Percentiles rank a stretch among this genome's conserved stretches.
Evolutionary conservation across 2,329 filamentous ascomycete genomes (phyloP).

Genomic region (Beauveria varroae): DNA sequence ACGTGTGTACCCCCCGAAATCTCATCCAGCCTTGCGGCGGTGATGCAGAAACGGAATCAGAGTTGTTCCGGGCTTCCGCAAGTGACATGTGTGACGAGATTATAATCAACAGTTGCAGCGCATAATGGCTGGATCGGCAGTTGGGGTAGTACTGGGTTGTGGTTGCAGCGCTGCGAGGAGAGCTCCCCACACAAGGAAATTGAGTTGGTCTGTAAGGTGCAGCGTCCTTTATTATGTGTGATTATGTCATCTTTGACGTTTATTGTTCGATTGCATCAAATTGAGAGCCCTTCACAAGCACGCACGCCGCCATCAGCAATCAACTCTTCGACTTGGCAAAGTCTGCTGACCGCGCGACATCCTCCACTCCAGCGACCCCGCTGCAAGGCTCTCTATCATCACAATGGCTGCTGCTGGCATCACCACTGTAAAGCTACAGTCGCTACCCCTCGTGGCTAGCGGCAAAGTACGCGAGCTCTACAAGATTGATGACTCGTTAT

Average conservation of each 20-base stretch:
- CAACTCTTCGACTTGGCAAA: neutral
- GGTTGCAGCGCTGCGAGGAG: neutral
- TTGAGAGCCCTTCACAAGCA: neutral
- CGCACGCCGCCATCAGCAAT: neutral
- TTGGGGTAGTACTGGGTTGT: neutral
- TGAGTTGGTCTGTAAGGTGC: neutral
- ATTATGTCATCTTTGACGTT: neutral
- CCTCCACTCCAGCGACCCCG: neutral
- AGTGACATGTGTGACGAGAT: neutral
- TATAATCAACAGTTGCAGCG: neutral
- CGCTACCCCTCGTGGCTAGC: conserved; percentile 11
- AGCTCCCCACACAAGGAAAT: neutral
- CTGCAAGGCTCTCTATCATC: neutral
- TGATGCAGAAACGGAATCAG: too few species aligned
- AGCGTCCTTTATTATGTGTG: neutral
- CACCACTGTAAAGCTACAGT: conserved; percentile 8
- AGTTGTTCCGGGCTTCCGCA: neutral
- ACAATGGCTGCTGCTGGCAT: conserved; percentile 4
- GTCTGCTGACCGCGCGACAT: neutral
- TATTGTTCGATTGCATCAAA: neutral
- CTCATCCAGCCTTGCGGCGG: neutral
- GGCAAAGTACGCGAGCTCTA: conserved; percentile 80
- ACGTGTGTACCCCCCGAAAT: neutral
- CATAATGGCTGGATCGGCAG: neutral
- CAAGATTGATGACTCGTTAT: conserved; percentile 55